Conservation (phyloP, 148 eudicot genomes). For the Rhododendron griersonianum region DNA sequence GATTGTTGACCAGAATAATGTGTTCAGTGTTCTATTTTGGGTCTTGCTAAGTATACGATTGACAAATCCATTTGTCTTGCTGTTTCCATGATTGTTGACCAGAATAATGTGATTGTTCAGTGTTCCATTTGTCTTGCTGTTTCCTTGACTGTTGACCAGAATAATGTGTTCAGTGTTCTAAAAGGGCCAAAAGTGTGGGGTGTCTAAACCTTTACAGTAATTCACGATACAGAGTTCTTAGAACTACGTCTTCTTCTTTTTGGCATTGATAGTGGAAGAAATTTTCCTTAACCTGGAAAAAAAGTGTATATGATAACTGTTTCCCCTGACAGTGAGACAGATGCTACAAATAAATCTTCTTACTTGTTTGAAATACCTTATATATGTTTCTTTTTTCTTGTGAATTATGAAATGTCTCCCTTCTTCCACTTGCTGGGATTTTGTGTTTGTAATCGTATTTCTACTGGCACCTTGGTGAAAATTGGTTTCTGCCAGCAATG, state of each 20-base stretch:
- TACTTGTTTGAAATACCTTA: background rate
- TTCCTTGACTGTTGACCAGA: too few species aligned
- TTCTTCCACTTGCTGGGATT: background rate
- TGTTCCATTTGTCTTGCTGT: too few species aligned
- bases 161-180: background rate
- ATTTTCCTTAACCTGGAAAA: background rate
- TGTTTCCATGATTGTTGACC: too few species aligned
- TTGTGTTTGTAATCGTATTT: background rate
- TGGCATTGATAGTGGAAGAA: background rate
- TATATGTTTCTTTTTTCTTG: background rate
- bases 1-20: background rate
- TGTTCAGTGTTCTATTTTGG: too few species aligned
- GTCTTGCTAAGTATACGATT: too few species aligned
- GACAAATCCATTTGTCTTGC: too few species aligned
- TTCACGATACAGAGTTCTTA: background rate
- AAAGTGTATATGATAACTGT: background rate
- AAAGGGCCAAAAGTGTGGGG: background rate
- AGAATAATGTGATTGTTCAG: too few species aligned
- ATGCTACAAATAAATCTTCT: background rate
- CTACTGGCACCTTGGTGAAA: background rate
- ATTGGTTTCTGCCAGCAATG: background rate
- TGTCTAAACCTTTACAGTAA: background rate
- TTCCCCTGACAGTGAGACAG: background rate
- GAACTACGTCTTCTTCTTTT: background rate
- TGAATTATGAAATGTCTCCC: background rate